Evolutionary conservation across 164 flowering plant species (phyloP).

Genomic region (Hamamelis virginiana): DNA sequence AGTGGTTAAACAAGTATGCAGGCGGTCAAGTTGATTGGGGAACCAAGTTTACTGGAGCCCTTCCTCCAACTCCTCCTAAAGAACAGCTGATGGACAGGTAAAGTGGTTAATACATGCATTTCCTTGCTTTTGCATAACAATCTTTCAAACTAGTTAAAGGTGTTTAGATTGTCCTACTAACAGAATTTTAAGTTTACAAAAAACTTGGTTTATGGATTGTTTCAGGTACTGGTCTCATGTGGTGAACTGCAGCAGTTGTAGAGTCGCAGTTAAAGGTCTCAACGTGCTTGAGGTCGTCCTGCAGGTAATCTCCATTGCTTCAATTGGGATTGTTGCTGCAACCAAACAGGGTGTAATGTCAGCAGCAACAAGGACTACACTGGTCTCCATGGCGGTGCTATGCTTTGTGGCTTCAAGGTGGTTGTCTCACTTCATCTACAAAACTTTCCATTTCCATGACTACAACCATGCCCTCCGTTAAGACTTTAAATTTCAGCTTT

Average conservation of each 20-base stretch:
- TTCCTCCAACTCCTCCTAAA: constrained; percentile 76
- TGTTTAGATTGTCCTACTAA: no score
- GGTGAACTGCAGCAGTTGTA: constrained; percentile 84
- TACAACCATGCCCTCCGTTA: constrained; percentile 55
- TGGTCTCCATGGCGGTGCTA: constrained; percentile 48
- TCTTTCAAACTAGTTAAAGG: no score
- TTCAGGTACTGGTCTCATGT: constrained; percentile 85
- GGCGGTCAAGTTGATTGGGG: constrained; percentile 71
- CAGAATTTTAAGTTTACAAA: neutral
- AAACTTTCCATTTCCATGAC: constrained; percentile 68
- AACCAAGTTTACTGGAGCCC: constrained; percentile 44
- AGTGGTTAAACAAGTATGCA: constrained; percentile 78
- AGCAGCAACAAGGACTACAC: constrained; percentile 29
- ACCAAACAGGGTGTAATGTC: constrained; percentile 42
- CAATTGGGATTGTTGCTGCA: constrained; percentile 62
- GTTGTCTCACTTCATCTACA: constrained; percentile 71
- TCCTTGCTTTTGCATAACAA: no score
- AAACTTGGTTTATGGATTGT: neutral
- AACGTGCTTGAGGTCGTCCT: constrained; percentile 52
- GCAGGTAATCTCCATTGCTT: constrained; percentile 56
- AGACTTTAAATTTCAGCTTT: neutral
- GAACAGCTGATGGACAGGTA: constrained; percentile 90
- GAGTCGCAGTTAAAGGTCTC: constrained; percentile 53
- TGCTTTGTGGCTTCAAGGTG: constrained; percentile 66
- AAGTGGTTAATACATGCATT: neutral